phyloP scores from a whole-genome alignment of 352 stramenopile species.

The Phytophthora hybrid region DNA sequence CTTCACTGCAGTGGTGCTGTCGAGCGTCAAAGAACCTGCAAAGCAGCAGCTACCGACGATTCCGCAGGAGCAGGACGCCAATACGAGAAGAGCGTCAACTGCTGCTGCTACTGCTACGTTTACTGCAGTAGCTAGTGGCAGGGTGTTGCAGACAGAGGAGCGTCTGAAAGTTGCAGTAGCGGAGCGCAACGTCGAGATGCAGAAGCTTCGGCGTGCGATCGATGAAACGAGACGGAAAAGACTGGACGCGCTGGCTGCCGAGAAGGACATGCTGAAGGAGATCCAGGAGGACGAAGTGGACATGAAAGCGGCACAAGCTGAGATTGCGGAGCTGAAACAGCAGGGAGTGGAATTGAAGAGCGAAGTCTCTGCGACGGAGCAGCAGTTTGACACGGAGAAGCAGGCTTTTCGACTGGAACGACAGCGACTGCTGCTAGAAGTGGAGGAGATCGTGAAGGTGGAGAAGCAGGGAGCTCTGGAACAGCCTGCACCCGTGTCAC shows the following conservation, averaged over 20 bases:
- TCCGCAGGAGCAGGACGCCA: constrained; percentile 2
- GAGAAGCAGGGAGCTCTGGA: constrained; percentile 40
- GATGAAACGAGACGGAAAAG: constrained; percentile 54
- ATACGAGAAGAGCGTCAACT: neutral
- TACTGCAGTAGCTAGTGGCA: constrained; percentile 23
- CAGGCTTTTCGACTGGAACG: constrained; percentile 57
- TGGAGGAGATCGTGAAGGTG: constrained; percentile 54
- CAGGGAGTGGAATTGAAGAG: constrained; percentile 38
- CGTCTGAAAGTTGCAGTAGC: constrained; percentile 57
- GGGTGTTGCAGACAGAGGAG: constrained; percentile 83
- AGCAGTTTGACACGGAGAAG: constrained; percentile 58
- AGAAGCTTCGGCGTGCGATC: constrained; percentile 54
- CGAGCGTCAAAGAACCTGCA: constrained; percentile 11
- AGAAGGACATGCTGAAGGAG: constrained; percentile 56
- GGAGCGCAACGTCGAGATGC: constrained; percentile 63
- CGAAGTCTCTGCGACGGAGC: constrained; percentile 53
- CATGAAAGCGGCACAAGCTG: constrained; percentile 43
- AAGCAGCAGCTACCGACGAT: constrained; percentile 19
- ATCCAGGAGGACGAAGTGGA: constrained; percentile 50
- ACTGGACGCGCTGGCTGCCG: constrained; percentile 49
- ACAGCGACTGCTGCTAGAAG: constrained; percentile 53
- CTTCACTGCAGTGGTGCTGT: constrained; percentile 8
- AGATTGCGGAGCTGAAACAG: constrained; percentile 58
- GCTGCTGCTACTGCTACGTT: neutral
- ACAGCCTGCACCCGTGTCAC: constrained; percentile 15